Evolutionary conservation across 2,329 filamentous ascomycete genomes (phyloP), one percentile per base, ranked within the genome.

Genomic region (Fusarium musae): DNA sequence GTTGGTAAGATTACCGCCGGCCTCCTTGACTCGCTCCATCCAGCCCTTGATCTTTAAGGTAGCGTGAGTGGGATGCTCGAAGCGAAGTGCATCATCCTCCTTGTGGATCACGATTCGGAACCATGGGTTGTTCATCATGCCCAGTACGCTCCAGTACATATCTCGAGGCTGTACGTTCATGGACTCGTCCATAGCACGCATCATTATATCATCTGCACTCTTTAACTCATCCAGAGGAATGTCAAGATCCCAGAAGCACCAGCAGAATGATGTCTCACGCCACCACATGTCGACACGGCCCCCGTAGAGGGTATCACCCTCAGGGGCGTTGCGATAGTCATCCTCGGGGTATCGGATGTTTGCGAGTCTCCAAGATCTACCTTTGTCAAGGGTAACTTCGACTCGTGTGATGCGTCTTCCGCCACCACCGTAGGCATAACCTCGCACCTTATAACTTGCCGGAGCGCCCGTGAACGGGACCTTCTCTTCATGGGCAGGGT

Each of bases 91-190:
- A 47, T 78, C 66, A 1, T 85, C 86, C 67, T 95, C 91, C 63
- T 91, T 91, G 59, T 90, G 89, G 61, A 98, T 93, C 4, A 91
- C 89, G 2, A 98, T 88, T 9, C 95, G 88, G 81, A 93, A 98
- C 95, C 95, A 98, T 0, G 94, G 93, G 77, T 97, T 97, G 83
- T 97, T 97, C 95, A 98, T 97, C 95, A 98, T 98, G 0, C 95
- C 95, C 43, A 97, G 84, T 5, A 97, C 94, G 68, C 91, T 95
- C 95, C 95, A 98, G 83, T 97, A 97, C 93, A 97, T 96, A 78
- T 98, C 95, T 69, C 93, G 88, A 9, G 95, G 95, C 80, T 97
- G 94, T 0, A 93, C 85, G 81, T 93, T 93, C 89, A 97, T 92
- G 61, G 92, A 89, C 73, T 97, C 95, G 75, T 98, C 95, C 94